phyloP scores from a whole-genome alignment of 2,329 filamentous ascomycete genomes.

The Teratosphaeria viscida region DNA sequence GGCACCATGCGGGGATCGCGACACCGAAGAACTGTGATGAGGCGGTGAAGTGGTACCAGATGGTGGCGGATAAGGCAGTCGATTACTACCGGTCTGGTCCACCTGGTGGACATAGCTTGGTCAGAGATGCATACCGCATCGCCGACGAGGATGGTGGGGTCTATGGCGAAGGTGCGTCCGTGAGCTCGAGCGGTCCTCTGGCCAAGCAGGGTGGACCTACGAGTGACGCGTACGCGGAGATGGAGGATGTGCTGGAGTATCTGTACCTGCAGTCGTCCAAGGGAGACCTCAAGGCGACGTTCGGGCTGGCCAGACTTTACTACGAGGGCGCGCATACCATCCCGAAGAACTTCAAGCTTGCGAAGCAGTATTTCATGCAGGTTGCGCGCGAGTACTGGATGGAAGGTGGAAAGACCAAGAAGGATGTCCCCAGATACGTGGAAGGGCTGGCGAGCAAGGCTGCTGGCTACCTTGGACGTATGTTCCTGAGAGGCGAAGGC shows the following conservation, averaged over 20 bases:
- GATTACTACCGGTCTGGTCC: conserved; percentile 79
- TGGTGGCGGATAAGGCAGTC: conserved; percentile 87
- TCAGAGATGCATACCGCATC: conserved; percentile 70
- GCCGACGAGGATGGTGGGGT: conserved; percentile 86
- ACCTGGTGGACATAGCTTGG: conserved; percentile 71
- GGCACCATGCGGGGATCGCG: conserved; percentile 76
- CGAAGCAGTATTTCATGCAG: conserved; percentile 70
- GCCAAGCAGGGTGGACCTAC: conserved; percentile 62
- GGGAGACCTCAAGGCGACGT: conserved; percentile 77
- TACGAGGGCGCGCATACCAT: conserved; percentile 76
- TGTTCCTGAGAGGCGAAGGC: conserved; percentile 82
- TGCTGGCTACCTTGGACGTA: conserved; percentile 76
- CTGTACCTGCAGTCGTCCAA: conserved; percentile 83
- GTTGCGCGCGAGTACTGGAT: conserved; percentile 76
- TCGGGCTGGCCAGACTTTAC: conserved; percentile 73
- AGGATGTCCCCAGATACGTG: conserved; percentile 57
- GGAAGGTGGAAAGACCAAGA: conserved; percentile 61
- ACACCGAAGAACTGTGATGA: conserved; percentile 76
- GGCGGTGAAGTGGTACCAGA: conserved; percentile 81
- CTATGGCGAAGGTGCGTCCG: conserved; percentile 91
- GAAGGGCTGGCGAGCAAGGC: conserved; percentile 75
- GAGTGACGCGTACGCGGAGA: conserved; percentile 71
- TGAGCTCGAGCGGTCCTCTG: conserved; percentile 74
- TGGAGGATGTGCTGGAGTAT: conserved; percentile 92
- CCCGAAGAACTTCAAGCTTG: conserved; percentile 60